phyloP scores from a whole-genome alignment of 129 eudicot genomes.

The Rutidosis leptorrhynchoides region DNA sequence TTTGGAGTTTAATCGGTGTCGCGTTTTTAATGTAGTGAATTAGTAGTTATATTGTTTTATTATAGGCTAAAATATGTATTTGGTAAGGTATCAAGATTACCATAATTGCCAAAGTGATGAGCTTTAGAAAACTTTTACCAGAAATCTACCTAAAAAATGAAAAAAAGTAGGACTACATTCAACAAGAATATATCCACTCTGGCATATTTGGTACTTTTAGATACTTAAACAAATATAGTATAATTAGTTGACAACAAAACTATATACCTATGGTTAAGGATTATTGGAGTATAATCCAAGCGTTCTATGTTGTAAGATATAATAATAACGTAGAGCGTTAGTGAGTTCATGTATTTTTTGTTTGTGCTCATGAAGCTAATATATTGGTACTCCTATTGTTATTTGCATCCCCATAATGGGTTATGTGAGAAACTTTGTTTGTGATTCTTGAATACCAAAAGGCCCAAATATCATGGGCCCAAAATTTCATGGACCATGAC shows the following conservation, averaged over 20 bases:
- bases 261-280: background rate
- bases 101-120: background rate
- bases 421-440: background rate
- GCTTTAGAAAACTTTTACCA: background rate
- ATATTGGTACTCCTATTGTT: background rate
- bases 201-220: background rate
- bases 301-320: background rate
- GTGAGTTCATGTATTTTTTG: conserved; percentile 4
- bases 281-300: background rate
- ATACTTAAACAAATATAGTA: background rate
- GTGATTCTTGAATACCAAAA: no score
- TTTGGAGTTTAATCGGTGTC: conserved; percentile 9
- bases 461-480: background rate
- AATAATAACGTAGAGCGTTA: background rate
- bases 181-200: background rate
- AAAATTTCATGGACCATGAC: background rate
- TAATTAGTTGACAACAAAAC: background rate
- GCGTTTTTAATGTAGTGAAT: conserved; percentile 8
- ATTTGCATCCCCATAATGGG: background rate
- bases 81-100: background rate
- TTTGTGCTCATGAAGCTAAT: background rate
- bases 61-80: background rate
- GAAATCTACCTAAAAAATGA: no score
- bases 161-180: background rate
- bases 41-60: background rate